Conservation (phyloP, 129 eudicot species). For the Arctium minus region DNA sequence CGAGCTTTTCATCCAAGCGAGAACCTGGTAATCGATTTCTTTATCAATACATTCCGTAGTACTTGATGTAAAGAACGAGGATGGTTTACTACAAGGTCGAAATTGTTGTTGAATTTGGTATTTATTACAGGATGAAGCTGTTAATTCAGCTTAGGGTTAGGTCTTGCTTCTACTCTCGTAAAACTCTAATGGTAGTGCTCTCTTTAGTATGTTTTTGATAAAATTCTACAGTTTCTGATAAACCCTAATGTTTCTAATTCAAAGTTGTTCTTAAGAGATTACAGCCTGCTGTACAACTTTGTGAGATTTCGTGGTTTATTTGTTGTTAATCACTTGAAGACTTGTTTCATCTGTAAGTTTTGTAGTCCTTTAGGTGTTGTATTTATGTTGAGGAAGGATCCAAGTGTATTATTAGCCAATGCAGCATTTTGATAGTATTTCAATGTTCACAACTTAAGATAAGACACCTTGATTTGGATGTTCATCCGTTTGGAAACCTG, state of each 20-base stretch:
- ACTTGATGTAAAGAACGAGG: neutral
- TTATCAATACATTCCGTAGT: neutral
- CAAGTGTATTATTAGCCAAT: neutral
- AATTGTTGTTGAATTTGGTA: neutral
- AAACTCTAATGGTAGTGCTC: neutral
- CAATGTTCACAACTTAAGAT: neutral
- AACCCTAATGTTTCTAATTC: conserved; percentile 5
- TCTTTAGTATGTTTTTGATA: neutral
- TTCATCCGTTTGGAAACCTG: neutral
- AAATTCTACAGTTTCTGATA: neutral
- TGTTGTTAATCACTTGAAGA: neutral
- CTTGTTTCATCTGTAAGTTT: neutral
- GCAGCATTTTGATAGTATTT: neutral
- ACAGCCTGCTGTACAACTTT: neutral
- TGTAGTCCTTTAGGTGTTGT: neutral
- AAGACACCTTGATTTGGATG: neutral
- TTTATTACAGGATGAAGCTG: neutral
- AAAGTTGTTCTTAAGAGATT: neutral
- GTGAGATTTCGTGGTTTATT: neutral
- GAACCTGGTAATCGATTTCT: conserved; percentile 9
- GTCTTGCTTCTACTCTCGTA: neutral
- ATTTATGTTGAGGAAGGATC: neutral
- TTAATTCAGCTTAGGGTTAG: neutral
- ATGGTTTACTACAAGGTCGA: neutral
- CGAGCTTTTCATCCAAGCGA: neutral